Base-by-base conservation (phyloP, 257 asterid genomes). In the Buddleja alternifolia region DNA sequence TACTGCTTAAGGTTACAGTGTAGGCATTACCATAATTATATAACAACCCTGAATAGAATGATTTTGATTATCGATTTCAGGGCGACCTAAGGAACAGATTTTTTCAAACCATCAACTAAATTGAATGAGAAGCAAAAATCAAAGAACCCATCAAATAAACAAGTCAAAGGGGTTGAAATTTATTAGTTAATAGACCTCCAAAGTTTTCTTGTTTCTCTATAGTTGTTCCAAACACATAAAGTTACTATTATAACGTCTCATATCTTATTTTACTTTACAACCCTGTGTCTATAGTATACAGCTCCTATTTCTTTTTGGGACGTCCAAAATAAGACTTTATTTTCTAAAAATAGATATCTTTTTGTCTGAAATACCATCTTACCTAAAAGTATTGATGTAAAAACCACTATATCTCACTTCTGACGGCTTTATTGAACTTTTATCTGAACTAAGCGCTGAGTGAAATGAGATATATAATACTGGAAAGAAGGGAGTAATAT, bases 121-220 rank as follows among this genome's bases (percentile, higher is more conserved):
- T 55, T 45, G 6, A 32, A 29, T 24, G 14, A 50, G 51, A 37
- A 24, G 23, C 29, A 46, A 21, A 44, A 12, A 58, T 7, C 1
- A 10, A 59, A 16, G 21, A 51, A 21, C 34, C 34, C 32, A 20
- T 19, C 57, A 20, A 51, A 51, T 21, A 21, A 42, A 10, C 47
- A 42, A 54, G 60, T 54, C 60, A 54, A 4, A 6, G 60, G 47
- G 3, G 6, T 25, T 54, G 60, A 24, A 23, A 12, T 32, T 58
- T 58, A 58, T 4, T 42, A 37, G 32, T 37, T 16, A 67, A 55
- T n/a, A 21, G 34, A 50, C 39, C 48, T 51, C 29, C 63, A 37
- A 58, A 29, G 34, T 32, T 66, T 17, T 40, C 34, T 53, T 32
- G 4, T 53, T 12, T 4, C 19, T 14, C 21, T 40, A 40, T 4